Evolutionary conservation across 2,329 filamentous ascomycete species (phyloP).

Genomic region (Penicillium sp.): DNA sequence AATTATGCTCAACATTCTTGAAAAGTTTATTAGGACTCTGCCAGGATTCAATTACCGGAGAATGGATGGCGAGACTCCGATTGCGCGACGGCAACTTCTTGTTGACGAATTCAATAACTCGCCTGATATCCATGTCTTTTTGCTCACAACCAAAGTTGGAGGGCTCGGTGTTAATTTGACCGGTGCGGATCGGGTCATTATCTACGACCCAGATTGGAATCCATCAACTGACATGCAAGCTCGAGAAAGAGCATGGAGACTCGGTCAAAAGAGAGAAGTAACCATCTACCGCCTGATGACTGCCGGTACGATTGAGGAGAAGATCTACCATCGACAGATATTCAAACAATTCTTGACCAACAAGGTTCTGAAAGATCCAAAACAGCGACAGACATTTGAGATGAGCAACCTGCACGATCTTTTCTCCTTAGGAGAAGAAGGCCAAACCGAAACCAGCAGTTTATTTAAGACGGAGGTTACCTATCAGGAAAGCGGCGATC

Average conservation of each 20-base stretch:
- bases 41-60: slow-evolving; percentile 72
- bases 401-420: slow-evolving; percentile 87
- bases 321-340: slow-evolving; percentile 97
- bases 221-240: slow-evolving; percentile 95
- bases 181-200: slow-evolving; percentile 91
- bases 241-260: slow-evolving; percentile 88
- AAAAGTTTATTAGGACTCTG: slow-evolving; percentile 69
- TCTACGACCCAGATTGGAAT: slow-evolving; percentile 98
- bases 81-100: slow-evolving; percentile 81
- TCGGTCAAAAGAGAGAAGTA: slow-evolving; percentile 92
- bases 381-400: slow-evolving; percentile 87
- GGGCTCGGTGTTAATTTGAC: slow-evolving; percentile 92
- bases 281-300: slow-evolving; percentile 98
- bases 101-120: slow-evolving; percentile 91
- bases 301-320: slow-evolving; percentile 95
- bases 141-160: slow-evolving; percentile 92
- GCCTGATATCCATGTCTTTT: slow-evolving; percentile 75
- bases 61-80: slow-evolving; percentile 90
- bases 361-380: slow-evolving; percentile 91
- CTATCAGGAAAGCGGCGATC: slow-evolving; percentile 44
- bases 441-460: slow-evolving; percentile 75
- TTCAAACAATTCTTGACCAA: slow-evolving; percentile 98
- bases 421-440: slow-evolving; percentile 71
- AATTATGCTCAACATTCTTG: slow-evolving; percentile 92
- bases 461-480: slow-evolving; percentile 82